A percentile compares a stretch with the other conserved stretches of the same genome.
phyloP scores from a whole-genome alignment of 2,329 filamentous ascomycete species.

The Curvularia sp. region DNA sequence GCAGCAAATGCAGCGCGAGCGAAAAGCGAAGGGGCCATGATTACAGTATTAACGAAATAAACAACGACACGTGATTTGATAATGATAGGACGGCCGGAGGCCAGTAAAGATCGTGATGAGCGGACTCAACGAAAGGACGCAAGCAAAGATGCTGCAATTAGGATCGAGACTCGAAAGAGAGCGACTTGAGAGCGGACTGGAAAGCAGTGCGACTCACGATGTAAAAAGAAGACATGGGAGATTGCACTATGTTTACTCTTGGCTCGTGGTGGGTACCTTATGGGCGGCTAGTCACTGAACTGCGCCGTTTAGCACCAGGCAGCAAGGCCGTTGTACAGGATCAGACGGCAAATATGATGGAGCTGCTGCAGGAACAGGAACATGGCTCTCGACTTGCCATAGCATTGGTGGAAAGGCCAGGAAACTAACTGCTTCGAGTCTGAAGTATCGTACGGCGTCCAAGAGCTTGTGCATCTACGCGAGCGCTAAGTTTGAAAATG shows the following conservation, averaged over 20 bases:
- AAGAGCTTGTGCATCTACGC: slow-evolving; percentile 25
- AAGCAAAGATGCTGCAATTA: slow-evolving; percentile 56
- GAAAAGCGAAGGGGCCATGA: slow-evolving; percentile 49
- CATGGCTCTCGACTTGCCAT: slow-evolving; percentile 3
- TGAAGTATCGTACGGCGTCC: slow-evolving; percentile 18
- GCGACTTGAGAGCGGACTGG: slow-evolving; percentile 34
- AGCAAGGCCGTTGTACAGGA: slow-evolving; percentile 32
- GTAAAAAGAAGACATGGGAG: slow-evolving; percentile 37
- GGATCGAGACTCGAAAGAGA: slow-evolving; percentile 40
- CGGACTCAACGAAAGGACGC: slow-evolving; percentile 62
- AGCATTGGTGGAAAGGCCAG: slow-evolving; percentile 27
- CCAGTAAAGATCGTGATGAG: slow-evolving; percentile 52
- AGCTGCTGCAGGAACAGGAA: slow-evolving; percentile 35
- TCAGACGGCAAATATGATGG: slow-evolving; percentile 30
- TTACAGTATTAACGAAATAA: slow-evolving; percentile 37
- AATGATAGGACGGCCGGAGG: slow-evolving; percentile 50
- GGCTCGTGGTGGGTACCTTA: slow-evolving; percentile 37
- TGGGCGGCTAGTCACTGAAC: slow-evolving; percentile 26
- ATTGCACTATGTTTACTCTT: slow-evolving; percentile 35
- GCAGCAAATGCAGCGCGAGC: slow-evolving; percentile 46
- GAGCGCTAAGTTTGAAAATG: slow-evolving; percentile 31
- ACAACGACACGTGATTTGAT: slow-evolving; percentile 33
- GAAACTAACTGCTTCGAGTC: slow-evolving; percentile 28
- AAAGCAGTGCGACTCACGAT: slow-evolving; percentile 32
- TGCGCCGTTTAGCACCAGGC: slow-evolving; percentile 35